Evolutionary conservation across 805 yeast species (phyloP).

Genomic region (Saccharomyces mikatae): DNA sequence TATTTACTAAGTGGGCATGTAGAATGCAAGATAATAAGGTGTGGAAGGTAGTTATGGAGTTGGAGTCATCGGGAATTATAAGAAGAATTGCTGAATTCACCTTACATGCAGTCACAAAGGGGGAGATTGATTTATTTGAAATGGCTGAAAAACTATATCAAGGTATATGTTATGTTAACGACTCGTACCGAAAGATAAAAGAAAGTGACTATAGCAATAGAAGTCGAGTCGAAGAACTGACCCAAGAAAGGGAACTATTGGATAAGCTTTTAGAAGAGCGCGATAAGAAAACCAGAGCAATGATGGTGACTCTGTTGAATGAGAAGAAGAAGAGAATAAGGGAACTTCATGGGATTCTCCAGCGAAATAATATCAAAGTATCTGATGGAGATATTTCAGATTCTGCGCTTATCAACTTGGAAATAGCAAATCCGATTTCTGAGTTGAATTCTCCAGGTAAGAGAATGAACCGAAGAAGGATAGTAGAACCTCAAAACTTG

Average conservation of each 20-base stretch:
- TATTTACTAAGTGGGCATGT: constrained; percentile 15
- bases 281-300: constrained; percentile 16
- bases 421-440: constrained; percentile 13
- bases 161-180: constrained; percentile 10
- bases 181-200: background rate
- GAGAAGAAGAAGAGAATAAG: constrained; percentile 22
- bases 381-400: constrained; percentile 8
- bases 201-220: background rate
- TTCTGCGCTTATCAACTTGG: constrained; percentile 12
- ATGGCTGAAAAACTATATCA: constrained; percentile 14
- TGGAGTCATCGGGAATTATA: constrained; percentile 11
- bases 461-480: constrained; percentile 4
- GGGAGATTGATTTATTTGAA: constrained; percentile 23
- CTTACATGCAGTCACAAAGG: constrained; percentile 6
- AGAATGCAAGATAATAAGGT: constrained; percentile 4
- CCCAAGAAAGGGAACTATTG: constrained; percentile 7
- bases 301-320: constrained; percentile 19
- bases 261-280: constrained; percentile 15
- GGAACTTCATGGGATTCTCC: constrained; percentile 10
- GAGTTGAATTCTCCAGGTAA: constrained; percentile 22
- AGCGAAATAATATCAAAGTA: background rate
- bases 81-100: constrained; percentile 19
- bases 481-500: background rate
- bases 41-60: constrained; percentile 19
- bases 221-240: constrained; percentile 1